Evolutionary conservation across 495 filamentous ascomycete species (phyloP), one percentile per base, ranked within the genome.

Genomic region (Pseudevernia furfuracea): DNA sequence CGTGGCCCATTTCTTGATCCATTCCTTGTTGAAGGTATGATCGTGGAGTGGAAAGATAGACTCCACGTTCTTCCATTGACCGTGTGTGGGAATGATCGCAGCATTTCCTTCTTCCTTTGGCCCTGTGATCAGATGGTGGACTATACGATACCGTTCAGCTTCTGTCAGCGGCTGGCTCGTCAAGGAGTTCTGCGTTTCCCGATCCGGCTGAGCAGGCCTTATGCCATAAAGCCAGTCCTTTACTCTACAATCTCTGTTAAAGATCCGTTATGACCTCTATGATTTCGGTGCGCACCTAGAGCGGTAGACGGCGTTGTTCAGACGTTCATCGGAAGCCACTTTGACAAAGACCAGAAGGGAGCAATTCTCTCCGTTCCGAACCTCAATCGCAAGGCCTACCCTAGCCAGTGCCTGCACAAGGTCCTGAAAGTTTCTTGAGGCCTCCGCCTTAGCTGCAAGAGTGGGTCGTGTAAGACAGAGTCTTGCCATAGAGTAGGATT

Each of bases 181-280:
- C 55, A 89, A 75, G 36, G 81, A 81, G 49, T 81, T 76, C 60
- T 85, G 78, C 32, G 86, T 86, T 62, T 92, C 85, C 72, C 85
- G 85, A 62, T 89, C 86, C 2, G 93, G 95, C 37, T 92, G 88
- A 21, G 82, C 80, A 66, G 87, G 80, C 49, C 91, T 87, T 44
- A 97, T 88, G 39, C 94, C 91, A 76, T 92, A 88, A 34, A 97
- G 87, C 94, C 94, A 98, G 78, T 98, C 95, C 70, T 91, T 91
- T 56, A 97, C 87, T 59, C 94, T 91, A 69, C 3, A 38, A 19
- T 12, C 17, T 46, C 28, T 59, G 41, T 66, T 17, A 68, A 41
- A 32, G 4, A 23, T 15, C 28, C 4, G 0, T 58, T n/a, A n/a
- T 41, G 23, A 25, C 44, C 30, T 9, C n/a, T 25, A 11, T n/a